phyloP scores from a whole-genome alignment of 164 flowering plant species.

The Litsea cubeba region DNA sequence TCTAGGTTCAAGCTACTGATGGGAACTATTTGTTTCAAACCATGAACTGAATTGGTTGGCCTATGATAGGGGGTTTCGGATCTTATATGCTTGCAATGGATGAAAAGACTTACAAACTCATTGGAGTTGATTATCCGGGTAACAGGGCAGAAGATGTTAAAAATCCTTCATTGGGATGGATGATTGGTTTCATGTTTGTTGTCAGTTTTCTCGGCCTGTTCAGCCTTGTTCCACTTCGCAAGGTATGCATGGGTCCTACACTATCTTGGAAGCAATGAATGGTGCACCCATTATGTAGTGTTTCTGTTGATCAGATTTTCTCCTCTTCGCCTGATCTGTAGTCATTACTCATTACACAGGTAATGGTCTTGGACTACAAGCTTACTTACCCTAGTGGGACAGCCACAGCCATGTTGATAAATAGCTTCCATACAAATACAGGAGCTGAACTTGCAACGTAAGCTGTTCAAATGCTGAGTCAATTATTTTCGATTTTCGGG shows the following conservation, averaged over 20 bases:
- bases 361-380: constrained; percentile 91
- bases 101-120: constrained; percentile 77
- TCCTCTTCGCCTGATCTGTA: background rate
- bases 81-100: constrained; percentile 88
- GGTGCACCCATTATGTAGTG: background rate
- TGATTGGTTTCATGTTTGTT: constrained; percentile 85
- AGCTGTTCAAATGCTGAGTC: background rate
- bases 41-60: background rate
- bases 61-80: constrained; percentile 81
- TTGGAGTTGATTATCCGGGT: constrained; percentile 87
- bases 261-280: background rate
- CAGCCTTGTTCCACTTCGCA: constrained; percentile 92
- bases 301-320: background rate
- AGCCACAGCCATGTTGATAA: constrained; percentile 94
- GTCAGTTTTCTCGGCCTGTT: constrained; percentile 96
- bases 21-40: background rate
- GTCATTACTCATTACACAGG: constrained; percentile 31
- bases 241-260: constrained; percentile 45
- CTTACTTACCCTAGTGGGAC: constrained; percentile 99
- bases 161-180: constrained; percentile 87
- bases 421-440: constrained; percentile 86
- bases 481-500: background rate
- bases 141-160: constrained; percentile 83
- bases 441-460: constrained; percentile 89
- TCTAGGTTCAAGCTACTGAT: background rate